Conservation (phyloP, 2,329 filamentous ascomycete species). For the Reticulascus tulasneorum region DNA sequence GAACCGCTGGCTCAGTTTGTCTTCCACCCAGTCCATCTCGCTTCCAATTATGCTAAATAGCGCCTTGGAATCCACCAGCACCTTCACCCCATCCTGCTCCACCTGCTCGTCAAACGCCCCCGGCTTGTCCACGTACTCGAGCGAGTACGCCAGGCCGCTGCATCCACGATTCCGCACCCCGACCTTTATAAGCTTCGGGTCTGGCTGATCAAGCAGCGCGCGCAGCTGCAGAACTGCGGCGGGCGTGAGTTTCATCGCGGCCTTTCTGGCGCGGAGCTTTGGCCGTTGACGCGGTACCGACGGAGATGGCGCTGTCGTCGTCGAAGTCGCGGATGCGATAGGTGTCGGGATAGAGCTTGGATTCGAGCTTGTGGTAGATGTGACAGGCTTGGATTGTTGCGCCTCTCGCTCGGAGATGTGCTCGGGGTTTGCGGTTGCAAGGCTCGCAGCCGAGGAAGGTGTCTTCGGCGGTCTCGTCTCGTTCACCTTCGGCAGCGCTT, state of each 20-base stretch:
- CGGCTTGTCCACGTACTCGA: conserved; percentile 92
- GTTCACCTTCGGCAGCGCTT: conserved; percentile 44
- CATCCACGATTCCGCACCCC: conserved; percentile 93
- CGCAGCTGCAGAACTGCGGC: conserved; percentile 76
- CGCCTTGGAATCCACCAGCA: conserved; percentile 95
- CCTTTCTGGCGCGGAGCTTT: conserved; percentile 73
- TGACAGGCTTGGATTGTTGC: not conserved
- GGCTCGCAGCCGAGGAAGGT: conserved; percentile 12
- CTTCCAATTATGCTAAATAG: conserved; percentile 97
- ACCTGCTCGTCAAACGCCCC: conserved; percentile 86
- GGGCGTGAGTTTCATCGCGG: conserved; percentile 81
- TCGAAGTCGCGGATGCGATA: conserved; percentile 1
- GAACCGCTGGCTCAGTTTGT: conserved; percentile 88
- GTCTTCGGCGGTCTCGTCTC: conserved; percentile 45
- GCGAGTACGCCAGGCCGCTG: conserved; percentile 86
- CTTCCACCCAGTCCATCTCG: conserved; percentile 98
- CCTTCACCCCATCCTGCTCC: conserved; percentile 93
- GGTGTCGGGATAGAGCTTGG: too few relatives aligned
- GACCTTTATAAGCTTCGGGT: conserved; percentile 89
- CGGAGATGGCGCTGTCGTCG: conserved; percentile 27
- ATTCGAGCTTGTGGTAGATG: conserved; percentile 13
- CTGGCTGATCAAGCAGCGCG: conserved; percentile 73
- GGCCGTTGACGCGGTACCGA: conserved; percentile 36
- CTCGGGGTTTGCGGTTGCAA: conserved; percentile 6
- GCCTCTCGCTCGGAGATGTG: conserved; percentile 7